Evolutionary conservation across 768 basidiomycete genomes (phyloP).

Genomic region (Psilocybe azurescens): DNA sequence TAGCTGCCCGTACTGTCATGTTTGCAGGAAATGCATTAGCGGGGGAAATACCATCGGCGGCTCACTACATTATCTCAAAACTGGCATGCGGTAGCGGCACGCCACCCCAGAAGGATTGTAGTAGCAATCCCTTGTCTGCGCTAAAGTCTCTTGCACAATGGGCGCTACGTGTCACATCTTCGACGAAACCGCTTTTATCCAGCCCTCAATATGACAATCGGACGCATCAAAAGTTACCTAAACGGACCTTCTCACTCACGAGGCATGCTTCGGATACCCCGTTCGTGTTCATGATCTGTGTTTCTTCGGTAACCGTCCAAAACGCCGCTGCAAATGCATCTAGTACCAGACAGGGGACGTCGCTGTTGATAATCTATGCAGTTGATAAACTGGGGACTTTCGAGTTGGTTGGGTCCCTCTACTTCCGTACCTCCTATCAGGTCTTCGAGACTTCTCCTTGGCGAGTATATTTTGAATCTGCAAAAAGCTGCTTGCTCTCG

Average conservation of each 20-base stretch:
- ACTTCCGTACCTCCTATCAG: constrained; percentile 1
- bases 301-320: not conserved
- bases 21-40: constrained; percentile 1
- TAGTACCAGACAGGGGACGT: not conserved
- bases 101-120: constrained; percentile 1
- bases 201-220: not conserved
- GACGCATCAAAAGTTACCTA: not conserved
- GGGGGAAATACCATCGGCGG: not conserved
- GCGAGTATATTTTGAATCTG: constrained; percentile 4
- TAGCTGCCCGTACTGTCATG: not conserved
- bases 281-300: constrained; percentile 1
- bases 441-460: not conserved
- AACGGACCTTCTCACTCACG: not conserved
- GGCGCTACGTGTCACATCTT: constrained; percentile 2
- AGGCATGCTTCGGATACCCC: not conserved
- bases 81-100: not conserved
- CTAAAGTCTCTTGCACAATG: constrained; percentile 14
- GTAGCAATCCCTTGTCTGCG: constrained; percentile 1
- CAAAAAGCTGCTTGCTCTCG: not conserved
- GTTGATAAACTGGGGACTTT: constrained; percentile 11
- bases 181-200: not conserved
- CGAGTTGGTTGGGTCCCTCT: constrained; percentile 9
- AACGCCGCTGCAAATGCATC: not conserved
- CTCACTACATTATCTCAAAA: constrained; percentile 5
- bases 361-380: constrained; percentile 3